A percentile compares a stretch with the other conserved stretches of the same genome.
phyloP scores from a whole-genome alignment of 352 stramenopile genomes.

The Ochromonadaceae sp. region DNA sequence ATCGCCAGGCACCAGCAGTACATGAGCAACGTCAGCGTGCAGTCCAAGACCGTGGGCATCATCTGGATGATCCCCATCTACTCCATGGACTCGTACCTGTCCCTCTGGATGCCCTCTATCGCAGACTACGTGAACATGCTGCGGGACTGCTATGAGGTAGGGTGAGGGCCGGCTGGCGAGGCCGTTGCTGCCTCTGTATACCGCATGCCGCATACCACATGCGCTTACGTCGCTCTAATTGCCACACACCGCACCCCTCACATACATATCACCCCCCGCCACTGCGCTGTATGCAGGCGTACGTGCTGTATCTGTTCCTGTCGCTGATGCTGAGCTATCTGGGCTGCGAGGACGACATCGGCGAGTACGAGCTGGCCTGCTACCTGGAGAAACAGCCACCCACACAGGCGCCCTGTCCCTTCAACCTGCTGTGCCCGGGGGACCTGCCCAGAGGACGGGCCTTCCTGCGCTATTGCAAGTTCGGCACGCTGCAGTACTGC shows the following conservation, averaged over 20 bases:
- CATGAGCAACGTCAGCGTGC: not conserved
- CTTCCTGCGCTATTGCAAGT: constrained; percentile 9
- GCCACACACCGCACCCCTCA: no score
- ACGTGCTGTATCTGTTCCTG: constrained; percentile 14
- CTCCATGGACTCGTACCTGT: constrained; percentile 3
- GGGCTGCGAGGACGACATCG: not conserved
- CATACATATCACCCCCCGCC: no score
- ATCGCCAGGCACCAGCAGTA: constrained; percentile 5
- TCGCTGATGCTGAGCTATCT: constrained; percentile 12
- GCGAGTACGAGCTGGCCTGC: not conserved
- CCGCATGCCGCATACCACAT: no score
- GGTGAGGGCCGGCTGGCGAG: no score
- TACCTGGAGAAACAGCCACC: constrained; percentile 11
- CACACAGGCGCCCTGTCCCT: no score
- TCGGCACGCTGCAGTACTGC: constrained; percentile 7
- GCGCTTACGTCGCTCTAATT: no score
- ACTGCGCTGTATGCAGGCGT: constrained; percentile 3
- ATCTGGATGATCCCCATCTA: constrained; percentile 12
- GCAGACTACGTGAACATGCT: constrained; percentile 13
- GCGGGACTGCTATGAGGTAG: constrained; percentile 11
- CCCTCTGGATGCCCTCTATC: not conserved
- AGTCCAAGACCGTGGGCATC: constrained; percentile 12
- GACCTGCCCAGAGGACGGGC: not conserved
- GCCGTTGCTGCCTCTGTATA: no score
- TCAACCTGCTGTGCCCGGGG: not conserved